These are phyloP conservation scores for Rauvolfia tetraphylla DNA, from an alignment of 257 asterid species.

Conservation along the genomic window DNA sequence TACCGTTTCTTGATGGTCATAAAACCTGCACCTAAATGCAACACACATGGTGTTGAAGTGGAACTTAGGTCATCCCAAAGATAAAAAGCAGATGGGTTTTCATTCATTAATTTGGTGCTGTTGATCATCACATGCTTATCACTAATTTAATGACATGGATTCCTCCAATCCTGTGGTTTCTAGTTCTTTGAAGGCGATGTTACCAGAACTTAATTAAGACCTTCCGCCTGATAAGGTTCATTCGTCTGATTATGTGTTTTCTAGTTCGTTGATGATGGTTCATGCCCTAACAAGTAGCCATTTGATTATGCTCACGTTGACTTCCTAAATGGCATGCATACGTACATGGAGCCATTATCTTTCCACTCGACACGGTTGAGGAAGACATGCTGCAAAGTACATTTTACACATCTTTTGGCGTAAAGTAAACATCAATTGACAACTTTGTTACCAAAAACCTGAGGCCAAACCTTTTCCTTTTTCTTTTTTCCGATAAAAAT, in stretches of 20 bases:
- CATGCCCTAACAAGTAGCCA: not conserved
- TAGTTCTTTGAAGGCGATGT: no score
- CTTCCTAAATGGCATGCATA: constrained; percentile 6
- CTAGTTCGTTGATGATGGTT: not conserved
- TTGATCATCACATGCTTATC: constrained; percentile 7
- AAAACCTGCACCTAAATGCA: not conserved
- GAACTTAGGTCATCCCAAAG: not conserved
- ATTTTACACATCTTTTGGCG: not conserved
- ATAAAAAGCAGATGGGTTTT: not conserved
- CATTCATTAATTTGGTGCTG: not conserved
- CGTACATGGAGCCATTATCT: not conserved
- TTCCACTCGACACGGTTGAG: not conserved
- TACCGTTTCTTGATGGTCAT: not conserved
- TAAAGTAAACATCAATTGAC: not conserved
- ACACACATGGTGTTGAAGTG: constrained; percentile 10
- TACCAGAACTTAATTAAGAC: no score
- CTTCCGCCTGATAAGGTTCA: no score
- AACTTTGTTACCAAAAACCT: not conserved
- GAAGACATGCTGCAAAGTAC: not conserved
- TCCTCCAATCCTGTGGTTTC: not conserved
- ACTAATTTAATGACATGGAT: constrained; percentile 8
- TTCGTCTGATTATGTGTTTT: not conserved
- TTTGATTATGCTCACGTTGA: not conserved
- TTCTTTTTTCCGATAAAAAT: no score
- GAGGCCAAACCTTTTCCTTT: not conserved